phyloP scores from a whole-genome alignment of 1,284 basidiomycete species.

The Tylopilus sp. region DNA sequence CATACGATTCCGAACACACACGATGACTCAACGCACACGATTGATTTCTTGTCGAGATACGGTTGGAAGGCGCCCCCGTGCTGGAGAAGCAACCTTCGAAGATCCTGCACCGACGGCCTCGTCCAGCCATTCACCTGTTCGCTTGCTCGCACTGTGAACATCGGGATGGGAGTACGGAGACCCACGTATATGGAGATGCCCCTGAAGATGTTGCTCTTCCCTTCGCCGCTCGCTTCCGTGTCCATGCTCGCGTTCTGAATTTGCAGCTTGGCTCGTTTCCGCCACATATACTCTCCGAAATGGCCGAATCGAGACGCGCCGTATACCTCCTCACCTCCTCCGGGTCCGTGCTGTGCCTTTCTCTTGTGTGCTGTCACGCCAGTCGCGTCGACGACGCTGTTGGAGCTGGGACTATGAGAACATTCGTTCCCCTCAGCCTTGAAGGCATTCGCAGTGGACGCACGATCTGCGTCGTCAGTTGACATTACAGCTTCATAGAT shows the following conservation, averaged over 20 bases:
- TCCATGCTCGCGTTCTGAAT: slow-evolving; percentile 74
- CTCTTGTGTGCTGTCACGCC: slow-evolving; percentile 15
- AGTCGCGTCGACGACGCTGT: not conserved
- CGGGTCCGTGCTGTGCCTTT: slow-evolving; percentile 13
- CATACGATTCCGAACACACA: not conserved
- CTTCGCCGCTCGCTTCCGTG: slow-evolving; percentile 21
- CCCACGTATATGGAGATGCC: slow-evolving; percentile 79
- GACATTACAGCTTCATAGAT: slow-evolving; percentile 10
- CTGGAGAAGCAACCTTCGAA: slow-evolving; percentile 76
- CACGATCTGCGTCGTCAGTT: slow-evolving; percentile 2
- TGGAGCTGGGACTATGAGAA: slow-evolving; percentile 1
- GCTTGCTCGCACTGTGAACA: not conserved
- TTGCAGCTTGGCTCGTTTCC: slow-evolving; percentile 89
- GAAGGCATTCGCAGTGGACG: not conserved
- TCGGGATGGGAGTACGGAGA: slow-evolving; percentile 6
- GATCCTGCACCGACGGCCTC: slow-evolving; percentile 80
- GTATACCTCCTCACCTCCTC: slow-evolving; percentile 50
- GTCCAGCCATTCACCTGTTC: slow-evolving; percentile 87
- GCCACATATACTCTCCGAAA: slow-evolving; percentile 82
- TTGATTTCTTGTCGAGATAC: slow-evolving; percentile 75
- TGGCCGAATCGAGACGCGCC: slow-evolving; percentile 78
- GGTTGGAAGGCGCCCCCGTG: slow-evolving; percentile 84
- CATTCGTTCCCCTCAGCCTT: slow-evolving; percentile 3
- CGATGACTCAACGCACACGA: slow-evolving; percentile 53
- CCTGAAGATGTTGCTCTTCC: slow-evolving; percentile 58